Evolutionary conservation across 345 rosid genomes (phyloP).

Genomic region (Mangifera indica): DNA sequence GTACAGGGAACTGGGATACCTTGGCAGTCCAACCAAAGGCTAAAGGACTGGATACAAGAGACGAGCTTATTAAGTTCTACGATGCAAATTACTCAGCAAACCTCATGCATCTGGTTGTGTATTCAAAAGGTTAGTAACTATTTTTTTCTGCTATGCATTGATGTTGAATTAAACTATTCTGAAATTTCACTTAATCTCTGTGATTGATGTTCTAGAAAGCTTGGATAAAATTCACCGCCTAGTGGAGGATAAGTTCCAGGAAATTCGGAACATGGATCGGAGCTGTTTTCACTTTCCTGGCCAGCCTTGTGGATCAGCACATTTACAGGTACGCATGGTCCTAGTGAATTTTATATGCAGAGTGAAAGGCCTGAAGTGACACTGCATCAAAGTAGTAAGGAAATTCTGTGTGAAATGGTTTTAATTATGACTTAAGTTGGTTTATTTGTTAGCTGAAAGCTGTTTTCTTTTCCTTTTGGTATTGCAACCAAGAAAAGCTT

Average conservation of each 20-base stretch:
- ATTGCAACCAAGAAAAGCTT: no score
- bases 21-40: slow-evolving; percentile 77
- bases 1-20: slow-evolving; percentile 81
- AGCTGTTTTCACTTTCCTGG: slow-evolving; percentile 54
- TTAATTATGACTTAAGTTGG: no score
- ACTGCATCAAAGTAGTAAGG: background rate
- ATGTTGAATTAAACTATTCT: background rate
- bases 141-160: slow-evolving; percentile 10
- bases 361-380: slow-evolving; percentile 1
- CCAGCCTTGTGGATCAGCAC: slow-evolving; percentile 75
- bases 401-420: background rate
- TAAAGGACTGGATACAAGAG: slow-evolving; percentile 73
- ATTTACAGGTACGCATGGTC: slow-evolving; percentile 61
- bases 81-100: slow-evolving; percentile 85
- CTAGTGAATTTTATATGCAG: slow-evolving; percentile 8
- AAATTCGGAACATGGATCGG: slow-evolving; percentile 55
- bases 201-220: slow-evolving; percentile 54
- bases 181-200: slow-evolving; percentile 19
- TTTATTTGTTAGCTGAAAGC: no score
- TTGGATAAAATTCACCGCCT: slow-evolving; percentile 66
- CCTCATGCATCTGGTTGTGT: slow-evolving; percentile 83
- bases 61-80: slow-evolving; percentile 80
- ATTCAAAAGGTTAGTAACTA: slow-evolving; percentile 64
- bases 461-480: no score
- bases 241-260: slow-evolving; percentile 68